A percentile compares a stretch with the other conserved stretches of the same genome.
phyloP scores from a whole-genome alignment of 2,329 filamentous ascomycete genomes.

The Paramyrothecium sp. region DNA sequence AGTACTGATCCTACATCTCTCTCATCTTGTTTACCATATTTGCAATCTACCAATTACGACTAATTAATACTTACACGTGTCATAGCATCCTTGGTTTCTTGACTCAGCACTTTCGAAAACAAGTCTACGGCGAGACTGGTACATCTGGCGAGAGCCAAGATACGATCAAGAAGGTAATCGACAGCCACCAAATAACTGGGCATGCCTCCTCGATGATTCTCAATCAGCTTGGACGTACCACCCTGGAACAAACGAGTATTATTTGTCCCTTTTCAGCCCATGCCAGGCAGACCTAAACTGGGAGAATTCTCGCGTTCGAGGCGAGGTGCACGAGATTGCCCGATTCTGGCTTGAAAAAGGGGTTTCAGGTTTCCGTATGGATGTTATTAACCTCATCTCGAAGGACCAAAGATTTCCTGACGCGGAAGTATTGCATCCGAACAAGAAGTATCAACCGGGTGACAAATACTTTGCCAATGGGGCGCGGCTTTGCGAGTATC shows the following conservation, averaged over 20 bases:
- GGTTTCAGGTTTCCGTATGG: conserved; percentile 66
- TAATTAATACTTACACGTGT: neutral
- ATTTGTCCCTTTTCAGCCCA: conserved; percentile 66
- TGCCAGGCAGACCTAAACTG: conserved; percentile 79
- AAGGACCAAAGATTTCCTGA: conserved; percentile 56
- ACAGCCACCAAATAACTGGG: conserved; percentile 70
- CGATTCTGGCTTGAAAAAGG: conserved; percentile 71
- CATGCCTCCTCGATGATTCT: conserved; percentile 16
- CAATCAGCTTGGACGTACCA: conserved; percentile 49
- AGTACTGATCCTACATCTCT: no score
- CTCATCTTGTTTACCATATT: no score
- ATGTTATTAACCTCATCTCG: conserved; percentile 66
- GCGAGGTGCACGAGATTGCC: conserved; percentile 62
- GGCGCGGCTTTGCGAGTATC: conserved; percentile 60
- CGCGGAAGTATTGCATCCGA: conserved; percentile 43
- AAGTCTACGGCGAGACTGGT: conserved; percentile 65
- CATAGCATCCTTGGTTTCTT: conserved; percentile 62
- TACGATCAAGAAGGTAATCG: conserved; percentile 55
- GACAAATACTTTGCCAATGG: conserved; percentile 50
- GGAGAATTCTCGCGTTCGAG: conserved; percentile 64
- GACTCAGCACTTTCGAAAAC: conserved; percentile 58
- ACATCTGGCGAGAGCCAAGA: conserved; percentile 49
- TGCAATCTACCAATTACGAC: neutral
- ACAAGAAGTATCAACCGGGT: conserved; percentile 43
- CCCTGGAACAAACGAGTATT: conserved; percentile 64